Percentiles rank a stretch among this genome's conserved stretches.
Conservation (phyloP, 768 basidiomycete genomes). For the Leccinum longicurvipes region DNA sequence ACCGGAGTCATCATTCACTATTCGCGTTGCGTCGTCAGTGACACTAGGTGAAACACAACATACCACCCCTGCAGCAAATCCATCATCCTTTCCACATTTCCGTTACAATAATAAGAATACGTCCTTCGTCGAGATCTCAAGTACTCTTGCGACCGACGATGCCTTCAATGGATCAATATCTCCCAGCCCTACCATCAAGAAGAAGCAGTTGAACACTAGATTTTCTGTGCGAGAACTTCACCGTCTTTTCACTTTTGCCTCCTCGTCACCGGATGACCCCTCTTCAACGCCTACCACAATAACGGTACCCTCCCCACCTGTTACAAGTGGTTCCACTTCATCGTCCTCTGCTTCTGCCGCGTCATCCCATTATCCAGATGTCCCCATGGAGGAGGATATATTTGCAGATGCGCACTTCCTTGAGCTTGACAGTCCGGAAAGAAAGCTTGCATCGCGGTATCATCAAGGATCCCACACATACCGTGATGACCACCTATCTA, state of each 20-base stretch:
- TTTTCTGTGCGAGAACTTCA: slow-evolving; percentile 39
- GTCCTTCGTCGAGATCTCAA: slow-evolving; percentile 15
- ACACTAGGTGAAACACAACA: slow-evolving; percentile 16
- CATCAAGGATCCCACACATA: slow-evolving; percentile 1
- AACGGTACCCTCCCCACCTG: not conserved
- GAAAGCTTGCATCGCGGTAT: slow-evolving; percentile 10
- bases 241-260: slow-evolving; percentile 30
- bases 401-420: slow-evolving; percentile 13
- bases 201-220: slow-evolving; percentile 19
- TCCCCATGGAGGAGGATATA: slow-evolving; percentile 17
- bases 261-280: slow-evolving; percentile 16
- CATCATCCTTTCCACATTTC: slow-evolving; percentile 8
- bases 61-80: not conserved
- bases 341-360: slow-evolving; percentile 11
- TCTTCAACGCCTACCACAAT: slow-evolving; percentile 1
- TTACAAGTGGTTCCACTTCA: not conserved
- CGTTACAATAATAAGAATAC: slow-evolving; percentile 26
- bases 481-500: not conserved
- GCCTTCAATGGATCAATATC: slow-evolving; percentile 27
- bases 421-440: slow-evolving; percentile 19
- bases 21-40: slow-evolving; percentile 23
- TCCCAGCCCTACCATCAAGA: slow-evolving; percentile 34
- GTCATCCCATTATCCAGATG: slow-evolving; percentile 16
- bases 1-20: slow-evolving; percentile 23
- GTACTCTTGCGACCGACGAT: slow-evolving; percentile 10